phyloP scores from a whole-genome alignment of 495 filamentous ascomycete genomes.

The Neurospora africana region DNA sequence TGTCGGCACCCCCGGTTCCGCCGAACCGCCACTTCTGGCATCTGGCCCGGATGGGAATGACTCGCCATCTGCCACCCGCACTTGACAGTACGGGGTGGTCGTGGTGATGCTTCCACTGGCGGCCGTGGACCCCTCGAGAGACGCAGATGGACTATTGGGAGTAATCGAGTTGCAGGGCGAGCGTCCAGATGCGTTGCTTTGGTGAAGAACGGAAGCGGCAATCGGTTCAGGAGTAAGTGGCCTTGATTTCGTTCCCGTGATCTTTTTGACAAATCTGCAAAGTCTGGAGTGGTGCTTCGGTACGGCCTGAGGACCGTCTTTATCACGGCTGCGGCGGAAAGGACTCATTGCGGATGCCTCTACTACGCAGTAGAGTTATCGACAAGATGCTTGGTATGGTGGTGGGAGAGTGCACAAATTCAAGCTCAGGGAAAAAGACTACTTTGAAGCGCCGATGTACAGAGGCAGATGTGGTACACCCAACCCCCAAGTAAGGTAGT shows the following conservation, averaged over 20 bases:
- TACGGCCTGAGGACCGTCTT: neutral
- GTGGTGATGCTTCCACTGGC: too few relatives aligned
- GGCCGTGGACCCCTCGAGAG: neutral
- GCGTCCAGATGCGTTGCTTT: neutral
- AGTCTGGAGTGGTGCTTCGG: neutral
- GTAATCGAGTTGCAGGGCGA: neutral
- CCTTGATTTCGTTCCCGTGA: neutral
- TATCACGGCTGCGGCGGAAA: neutral
- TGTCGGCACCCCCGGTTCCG: neutral
- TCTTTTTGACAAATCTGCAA: neutral
- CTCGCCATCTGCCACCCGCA: neutral
- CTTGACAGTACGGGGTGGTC: neutral
- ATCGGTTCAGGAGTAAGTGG: neutral
- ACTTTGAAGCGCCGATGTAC: neutral
- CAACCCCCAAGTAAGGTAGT: too few relatives aligned
- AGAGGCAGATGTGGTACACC: neutral
- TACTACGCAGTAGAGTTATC: too few relatives aligned
- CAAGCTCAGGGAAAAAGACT: neutral
- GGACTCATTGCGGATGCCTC: neutral
- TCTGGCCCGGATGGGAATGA: neutral
- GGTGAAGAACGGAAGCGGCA: too few relatives aligned
- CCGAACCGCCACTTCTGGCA: neutral
- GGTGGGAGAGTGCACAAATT: neutral
- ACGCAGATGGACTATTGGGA: neutral
- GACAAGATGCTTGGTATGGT: neutral